Evolutionary conservation across 1,139 yeast species (phyloP), one percentile per base, ranked within the genome.

Genomic region (Candida neerlandica): DNA sequence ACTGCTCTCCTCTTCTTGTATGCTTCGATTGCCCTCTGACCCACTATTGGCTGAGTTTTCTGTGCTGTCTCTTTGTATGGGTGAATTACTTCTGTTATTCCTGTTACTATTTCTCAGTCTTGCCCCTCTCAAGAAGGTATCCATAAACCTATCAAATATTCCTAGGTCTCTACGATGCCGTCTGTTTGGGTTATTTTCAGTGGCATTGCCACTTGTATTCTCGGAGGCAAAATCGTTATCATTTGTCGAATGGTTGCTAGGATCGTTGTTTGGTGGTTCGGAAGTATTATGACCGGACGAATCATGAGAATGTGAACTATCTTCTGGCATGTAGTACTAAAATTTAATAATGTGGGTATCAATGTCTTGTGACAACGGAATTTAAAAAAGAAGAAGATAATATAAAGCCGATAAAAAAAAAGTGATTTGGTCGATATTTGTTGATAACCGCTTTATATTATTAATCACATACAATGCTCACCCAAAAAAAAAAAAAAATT

Each of bases 111-210:
- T 43, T 27, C 39, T 18, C 16, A 15, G 34, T 23, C 41, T 32
- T 4, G 43, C 39, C 7, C 34, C 23, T 47, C 52, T 44, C n/a
- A 49, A 32, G 26, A 51, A 29, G 14, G 49, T 46, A 33, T 51
- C 53, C 40, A 51, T 47, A 37, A 52, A 45, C n/a, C 55, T 30
- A 43, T 52, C 55, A 50, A 52, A 52, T 10, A 52, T n/a, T 3
- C 51, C 48, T 41, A 48, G 29, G 29, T 51, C 51, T 18, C 32
- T 33, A 41, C 53, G 45, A 23, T 44, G 50, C 11, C 38, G 19
- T 45, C 50, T 38, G 12, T 18, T 41, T 14, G 43, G 38, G 14
- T 45, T 27, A 32, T 34, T 27, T n/a, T 35, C 39, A 32, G 29
- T 46, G 18, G 39, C 27, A 30, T 43, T 19, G 2, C 45, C 30